phyloP scores from a whole-genome alignment of 108 stramenopile genomes.

The Epithemia pelagica region DNA sequence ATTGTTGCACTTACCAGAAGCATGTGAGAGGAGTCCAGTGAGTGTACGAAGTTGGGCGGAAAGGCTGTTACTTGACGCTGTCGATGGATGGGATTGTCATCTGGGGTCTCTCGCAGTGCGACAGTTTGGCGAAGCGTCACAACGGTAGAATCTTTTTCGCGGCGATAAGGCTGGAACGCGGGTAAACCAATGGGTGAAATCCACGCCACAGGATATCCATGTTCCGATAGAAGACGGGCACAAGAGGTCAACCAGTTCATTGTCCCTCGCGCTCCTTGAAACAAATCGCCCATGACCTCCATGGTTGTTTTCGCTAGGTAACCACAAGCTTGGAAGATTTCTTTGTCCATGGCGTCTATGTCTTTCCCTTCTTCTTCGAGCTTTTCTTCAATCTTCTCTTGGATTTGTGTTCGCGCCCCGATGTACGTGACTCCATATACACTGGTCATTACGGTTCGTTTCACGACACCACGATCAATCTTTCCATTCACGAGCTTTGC shows the following conservation, averaged over 20 bases:
- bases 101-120: slow-evolving; percentile 67
- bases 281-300: slow-evolving; percentile 92
- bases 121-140: slow-evolving; percentile 91
- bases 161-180: slow-evolving; percentile 96
- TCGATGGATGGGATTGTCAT: slow-evolving; percentile 81
- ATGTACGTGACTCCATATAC: slow-evolving; percentile 99
- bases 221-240: slow-evolving; percentile 75
- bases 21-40: slow-evolving; percentile 99
- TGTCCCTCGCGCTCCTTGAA: slow-evolving; percentile 88
- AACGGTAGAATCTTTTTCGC: slow-evolving; percentile 53
- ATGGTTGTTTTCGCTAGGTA: slow-evolving; percentile 92
- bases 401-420: slow-evolving; percentile 95
- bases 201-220: slow-evolving; percentile 96
- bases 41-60: slow-evolving; percentile 99
- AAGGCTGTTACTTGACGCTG: slow-evolving; percentile 91
- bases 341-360: slow-evolving; percentile 77
- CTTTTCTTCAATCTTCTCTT: slow-evolving; percentile 60
- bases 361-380: slow-evolving; percentile 69
- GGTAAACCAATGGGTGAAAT: slow-evolving; percentile 97
- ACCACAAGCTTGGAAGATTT: slow-evolving; percentile 72
- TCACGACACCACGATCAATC: slow-evolving; percentile 88
- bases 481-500: slow-evolving; percentile 13
- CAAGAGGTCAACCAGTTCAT: slow-evolving; percentile 94
- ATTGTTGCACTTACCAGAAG: slow-evolving; percentile 49
- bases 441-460: slow-evolving; percentile 99